Percentiles rank a stretch among this genome's conserved stretches.
phyloP scores from a whole-genome alignment of 768 basidiomycete species.

The Amanita exitialis region DNA sequence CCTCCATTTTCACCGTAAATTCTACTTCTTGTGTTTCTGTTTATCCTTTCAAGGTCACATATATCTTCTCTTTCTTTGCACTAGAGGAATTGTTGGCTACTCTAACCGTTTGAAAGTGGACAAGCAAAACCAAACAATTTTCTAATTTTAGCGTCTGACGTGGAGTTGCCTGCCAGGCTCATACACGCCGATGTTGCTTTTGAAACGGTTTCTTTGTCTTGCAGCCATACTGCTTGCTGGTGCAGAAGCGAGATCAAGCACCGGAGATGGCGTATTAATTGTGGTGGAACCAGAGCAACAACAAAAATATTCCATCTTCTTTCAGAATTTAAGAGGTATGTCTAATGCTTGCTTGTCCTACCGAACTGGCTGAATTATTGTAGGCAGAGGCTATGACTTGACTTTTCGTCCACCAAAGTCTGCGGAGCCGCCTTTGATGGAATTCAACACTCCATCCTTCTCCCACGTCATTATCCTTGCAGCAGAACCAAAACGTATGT shows the following conservation, averaged over 20 bases:
- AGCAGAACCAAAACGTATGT: conserved; percentile 76
- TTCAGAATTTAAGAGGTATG: conserved; percentile 64
- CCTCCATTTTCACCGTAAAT: neutral
- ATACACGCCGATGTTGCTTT: conserved; percentile 25
- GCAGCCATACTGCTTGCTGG: conserved; percentile 18
- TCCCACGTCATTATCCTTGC: conserved; percentile 83
- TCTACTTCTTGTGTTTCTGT: neutral
- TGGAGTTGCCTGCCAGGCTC: neutral
- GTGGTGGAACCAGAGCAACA: conserved; percentile 67
- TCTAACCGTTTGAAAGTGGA: neutral
- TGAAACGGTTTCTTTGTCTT: conserved; percentile 24
- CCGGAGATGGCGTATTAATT: conserved; percentile 76
- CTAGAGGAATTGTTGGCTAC: neutral
- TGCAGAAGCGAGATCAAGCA: conserved; percentile 59
- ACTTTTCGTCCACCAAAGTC: conserved; percentile 83
- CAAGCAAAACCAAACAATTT: conserved; percentile 2
- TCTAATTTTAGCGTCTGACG: conserved; percentile 1
- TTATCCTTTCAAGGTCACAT: neutral
- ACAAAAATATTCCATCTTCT: conserved; percentile 77
- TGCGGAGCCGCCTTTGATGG: conserved; percentile 49
- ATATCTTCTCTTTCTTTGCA: too few relatives aligned
- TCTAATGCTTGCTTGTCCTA: neutral
- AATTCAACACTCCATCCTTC: conserved; percentile 68
- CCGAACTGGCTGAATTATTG: conserved; percentile 18
- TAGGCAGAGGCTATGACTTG: conserved; percentile 71